Evolutionary conservation across 1,139 yeast species (phyloP).

Genomic region (Saccharomycopsis crataegensis): DNA sequence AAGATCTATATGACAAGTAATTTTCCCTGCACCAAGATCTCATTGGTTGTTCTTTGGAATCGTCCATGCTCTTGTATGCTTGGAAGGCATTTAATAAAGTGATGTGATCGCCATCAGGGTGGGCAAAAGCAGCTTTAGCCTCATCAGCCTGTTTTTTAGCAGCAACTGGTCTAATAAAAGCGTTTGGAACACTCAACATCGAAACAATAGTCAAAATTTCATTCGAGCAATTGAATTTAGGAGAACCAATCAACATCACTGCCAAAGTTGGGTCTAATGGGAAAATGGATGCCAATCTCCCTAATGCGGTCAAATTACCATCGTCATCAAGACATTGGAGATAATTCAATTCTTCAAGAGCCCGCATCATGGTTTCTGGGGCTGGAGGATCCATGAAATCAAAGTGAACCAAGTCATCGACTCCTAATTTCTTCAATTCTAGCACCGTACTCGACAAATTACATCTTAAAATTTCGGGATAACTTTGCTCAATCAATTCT

Average conservation of each 20-base stretch:
- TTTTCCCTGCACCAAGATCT: conserved; percentile 91
- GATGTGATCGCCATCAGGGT: conserved; percentile 92
- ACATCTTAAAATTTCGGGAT: conserved; percentile 89
- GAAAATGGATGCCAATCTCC: conserved; percentile 84
- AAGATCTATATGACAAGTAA: conserved; percentile 74
- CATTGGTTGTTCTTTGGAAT: conserved; percentile 43
- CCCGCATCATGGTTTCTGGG: conserved; percentile 99
- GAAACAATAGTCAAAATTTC: conserved; percentile 88
- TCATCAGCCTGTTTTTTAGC: conserved; percentile 92
- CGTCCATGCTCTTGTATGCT: conserved; percentile 64
- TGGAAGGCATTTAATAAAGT: conserved; percentile 84
- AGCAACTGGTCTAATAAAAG: conserved; percentile 87
- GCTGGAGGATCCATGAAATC: conserved; percentile 99
- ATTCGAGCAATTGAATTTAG: conserved; percentile 78
- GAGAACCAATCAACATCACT: conserved; percentile 82
- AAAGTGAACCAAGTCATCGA: conserved; percentile 93
- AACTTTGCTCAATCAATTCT: conserved; percentile 89
- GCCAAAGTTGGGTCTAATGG: conserved; percentile 96
- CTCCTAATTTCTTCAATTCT: conserved; percentile 86
- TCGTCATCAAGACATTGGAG: conserved; percentile 86
- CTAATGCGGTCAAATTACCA: conserved; percentile 83
- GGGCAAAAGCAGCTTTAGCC: conserved; percentile 80
- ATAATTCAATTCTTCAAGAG: conserved; percentile 89
- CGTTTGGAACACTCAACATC: conserved; percentile 84
- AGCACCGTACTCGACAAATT: conserved; percentile 88